Conservation (phyloP, 2,329 filamentous ascomycete genomes). For the Colletotrichum gigasporum region DNA sequence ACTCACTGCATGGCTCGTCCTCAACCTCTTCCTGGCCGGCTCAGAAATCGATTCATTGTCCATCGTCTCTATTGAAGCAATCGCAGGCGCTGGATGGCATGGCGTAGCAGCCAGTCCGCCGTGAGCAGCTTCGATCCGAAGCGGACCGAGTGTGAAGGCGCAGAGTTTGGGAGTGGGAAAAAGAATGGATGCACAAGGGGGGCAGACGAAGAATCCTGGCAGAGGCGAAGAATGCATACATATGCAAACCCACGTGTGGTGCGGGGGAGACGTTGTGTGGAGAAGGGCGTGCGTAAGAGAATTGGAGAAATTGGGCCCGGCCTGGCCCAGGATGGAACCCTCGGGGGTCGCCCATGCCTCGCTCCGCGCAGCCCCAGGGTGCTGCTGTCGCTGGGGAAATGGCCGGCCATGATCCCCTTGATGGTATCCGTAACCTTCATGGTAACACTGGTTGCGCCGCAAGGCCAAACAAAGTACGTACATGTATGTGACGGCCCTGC, state of each 20-base stretch:
- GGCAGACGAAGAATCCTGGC: slow-evolving; percentile 16
- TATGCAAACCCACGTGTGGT: slow-evolving; percentile 27
- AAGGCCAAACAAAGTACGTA: no score
- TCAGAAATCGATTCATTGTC: slow-evolving; percentile 40
- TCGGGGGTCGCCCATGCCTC: neutral
- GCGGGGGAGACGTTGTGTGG: slow-evolving; percentile 23
- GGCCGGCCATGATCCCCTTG: slow-evolving; percentile 4
- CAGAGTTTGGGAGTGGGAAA: slow-evolving; percentile 18
- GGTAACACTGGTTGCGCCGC: neutral
- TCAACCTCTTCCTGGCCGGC: slow-evolving; percentile 49
- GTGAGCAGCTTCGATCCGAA: neutral
- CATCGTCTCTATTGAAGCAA: slow-evolving; percentile 32
- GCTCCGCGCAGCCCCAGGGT: slow-evolving; percentile 11
- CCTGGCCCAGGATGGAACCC: neutral
- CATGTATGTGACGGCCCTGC: neutral
- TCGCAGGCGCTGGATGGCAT: slow-evolving; percentile 8
- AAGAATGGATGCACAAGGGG: slow-evolving; percentile 26
- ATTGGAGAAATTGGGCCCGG: slow-evolving; percentile 21
- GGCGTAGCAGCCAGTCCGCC: slow-evolving; percentile 14
- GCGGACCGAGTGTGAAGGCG: no score
- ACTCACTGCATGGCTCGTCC: slow-evolving; percentile 51
- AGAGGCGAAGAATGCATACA: slow-evolving; percentile 18
- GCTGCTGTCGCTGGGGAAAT: slow-evolving; percentile 4
- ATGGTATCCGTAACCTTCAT: slow-evolving; percentile 5
- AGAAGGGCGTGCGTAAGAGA: slow-evolving; percentile 6